Evolutionary conservation across 2,329 filamentous ascomycete species (phyloP).

Genomic region (Pyrenophora tritici-repentis): DNA sequence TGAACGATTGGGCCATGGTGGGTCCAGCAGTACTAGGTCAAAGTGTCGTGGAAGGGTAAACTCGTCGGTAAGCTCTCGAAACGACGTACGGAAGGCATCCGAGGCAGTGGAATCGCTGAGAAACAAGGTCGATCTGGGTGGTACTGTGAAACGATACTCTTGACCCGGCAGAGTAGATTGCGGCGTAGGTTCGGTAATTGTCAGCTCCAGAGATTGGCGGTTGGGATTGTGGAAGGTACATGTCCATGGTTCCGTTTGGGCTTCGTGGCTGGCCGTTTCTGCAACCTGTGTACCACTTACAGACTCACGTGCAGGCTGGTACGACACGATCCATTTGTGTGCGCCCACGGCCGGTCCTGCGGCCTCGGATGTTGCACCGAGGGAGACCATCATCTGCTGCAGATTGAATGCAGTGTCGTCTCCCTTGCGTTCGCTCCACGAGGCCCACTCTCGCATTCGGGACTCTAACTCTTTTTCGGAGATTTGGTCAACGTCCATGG

Average conservation of each 20-base stretch:
- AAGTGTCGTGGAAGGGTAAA: slow-evolving; percentile 58
- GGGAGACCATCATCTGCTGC: slow-evolving; percentile 43
- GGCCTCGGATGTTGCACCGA: slow-evolving; percentile 29
- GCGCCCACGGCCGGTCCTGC: slow-evolving; percentile 24
- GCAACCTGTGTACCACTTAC: slow-evolving; percentile 10
- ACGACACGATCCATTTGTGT: slow-evolving; percentile 36
- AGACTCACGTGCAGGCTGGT: slow-evolving; percentile 26
- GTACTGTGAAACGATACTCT: slow-evolving; percentile 51
- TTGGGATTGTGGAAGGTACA: slow-evolving; percentile 40
- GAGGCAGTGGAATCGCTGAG: slow-evolving; percentile 52
- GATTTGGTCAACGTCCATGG: slow-evolving; percentile 24
- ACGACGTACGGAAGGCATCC: slow-evolving; percentile 44
- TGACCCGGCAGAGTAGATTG: slow-evolving; percentile 9
- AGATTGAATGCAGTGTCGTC: slow-evolving; percentile 36
- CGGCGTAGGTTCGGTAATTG: slow-evolving; percentile 22
- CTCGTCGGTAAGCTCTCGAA: slow-evolving; percentile 44
- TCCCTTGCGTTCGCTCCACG: slow-evolving; percentile 26
- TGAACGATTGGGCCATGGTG: slow-evolving; percentile 81
- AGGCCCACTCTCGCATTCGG: slow-evolving; percentile 38
- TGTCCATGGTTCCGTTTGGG: slow-evolving; percentile 31
- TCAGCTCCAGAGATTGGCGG: slow-evolving; percentile 27
- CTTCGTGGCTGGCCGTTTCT: slow-evolving; percentile 9
- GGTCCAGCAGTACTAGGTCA: slow-evolving; percentile 72
- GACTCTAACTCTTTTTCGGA: slow-evolving; percentile 37
- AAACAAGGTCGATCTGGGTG: slow-evolving; percentile 57